Evolutionary conservation across 495 filamentous ascomycete species (phyloP), one percentile per base, ranked within the genome.

Genomic region (Neohortaea acidophila): DNA sequence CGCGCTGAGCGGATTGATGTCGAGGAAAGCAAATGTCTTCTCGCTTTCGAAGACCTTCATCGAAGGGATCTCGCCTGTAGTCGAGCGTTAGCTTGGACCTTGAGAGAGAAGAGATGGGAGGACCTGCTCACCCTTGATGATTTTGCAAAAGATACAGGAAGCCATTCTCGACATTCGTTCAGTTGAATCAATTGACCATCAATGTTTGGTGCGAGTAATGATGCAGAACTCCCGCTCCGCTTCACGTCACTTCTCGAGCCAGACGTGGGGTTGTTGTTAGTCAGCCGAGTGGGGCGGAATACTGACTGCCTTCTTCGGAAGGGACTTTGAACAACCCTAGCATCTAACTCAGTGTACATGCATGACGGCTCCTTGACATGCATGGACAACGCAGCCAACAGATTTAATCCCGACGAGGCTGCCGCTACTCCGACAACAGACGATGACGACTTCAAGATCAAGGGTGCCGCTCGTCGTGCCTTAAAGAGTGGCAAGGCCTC

Each of bases 21-120:
- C 89, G 49, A 99, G 79, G 65, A 99, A 99, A 4, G 89, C 89
- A 12, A 94, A 69, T 43, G 89, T 80, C 67, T 85, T 91, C 21
- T 92, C 83, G 51, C 65, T 81, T 61, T 97, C 89, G 54, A 81
- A 83, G 64, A 96, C 72, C 70, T 93, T 94, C 65, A 94, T 81
- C 51, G 77, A 82, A 33, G 87, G 85, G 63, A 94, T 93, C 28
- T 94, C 86, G 48, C 84, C 84, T 91, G 53, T 44, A 36, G 13
- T 6, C 26, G 17, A 26, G 1, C 23, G 22, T 38, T 23, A 39
- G 27, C 13, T 13, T 19, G 14, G 14, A 3, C 12, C 12, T 40
- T 24, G 26, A 27, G 17, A 22, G 11, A n/a, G 14, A 22, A 13
- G 11, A n/a, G n/a, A n/a, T 19, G 12, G 22, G 13, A 12, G 33